These are phyloP conservation scores for Holtermannia corniformis DNA, from an alignment of 768 basidiomycete species.

Conservation along the genomic window DNA sequence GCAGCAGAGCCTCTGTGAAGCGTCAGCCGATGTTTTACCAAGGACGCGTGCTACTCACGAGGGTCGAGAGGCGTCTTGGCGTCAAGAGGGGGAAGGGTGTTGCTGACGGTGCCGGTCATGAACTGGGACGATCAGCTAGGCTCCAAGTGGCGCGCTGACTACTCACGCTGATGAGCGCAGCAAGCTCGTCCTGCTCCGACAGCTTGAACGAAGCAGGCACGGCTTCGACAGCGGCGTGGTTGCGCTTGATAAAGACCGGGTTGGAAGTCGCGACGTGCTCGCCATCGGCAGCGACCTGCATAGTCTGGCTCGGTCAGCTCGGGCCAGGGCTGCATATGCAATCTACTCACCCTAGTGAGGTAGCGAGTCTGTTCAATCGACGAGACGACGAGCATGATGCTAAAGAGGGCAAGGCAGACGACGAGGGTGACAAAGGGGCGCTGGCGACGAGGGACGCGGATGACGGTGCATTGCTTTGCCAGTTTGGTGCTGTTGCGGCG, in stretches of 20 bases:
- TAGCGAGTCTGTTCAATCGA: slow-evolving; percentile 13
- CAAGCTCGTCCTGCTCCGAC: slow-evolving; percentile 17
- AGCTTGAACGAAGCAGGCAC: slow-evolving; percentile 3
- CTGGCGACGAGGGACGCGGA: slow-evolving; percentile 13
- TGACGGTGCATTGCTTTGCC: slow-evolving; percentile 9
- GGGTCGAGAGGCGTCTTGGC: slow-evolving; percentile 8
- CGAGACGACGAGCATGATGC: slow-evolving; percentile 14
- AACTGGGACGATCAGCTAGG: slow-evolving; percentile 3
- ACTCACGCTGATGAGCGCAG: slow-evolving; percentile 14
- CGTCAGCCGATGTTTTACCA: slow-evolving; percentile 3
- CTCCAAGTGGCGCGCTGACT: background rate
- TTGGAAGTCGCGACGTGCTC: background rate
- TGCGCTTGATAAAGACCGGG: background rate
- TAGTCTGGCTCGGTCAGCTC: slow-evolving; percentile 5
- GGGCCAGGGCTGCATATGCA: slow-evolving; percentile 10
- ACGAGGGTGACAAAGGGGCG: slow-evolving; percentile 14
- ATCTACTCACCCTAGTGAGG: slow-evolving; percentile 8
- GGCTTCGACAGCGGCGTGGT: background rate
- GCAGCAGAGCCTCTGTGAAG: slow-evolving; percentile 16
- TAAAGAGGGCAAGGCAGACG: slow-evolving; percentile 16
- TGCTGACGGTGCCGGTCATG: slow-evolving; percentile 18
- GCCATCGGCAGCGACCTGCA: background rate
- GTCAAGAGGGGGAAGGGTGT: slow-evolving; percentile 14
- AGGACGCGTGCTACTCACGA: background rate
- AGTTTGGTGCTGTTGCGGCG: slow-evolving; percentile 3